These are phyloP conservation scores for Clarireedia paspali DNA, from an alignment of 2,329 filamentous ascomycete genomes.

Conservation along the genomic window DNA sequence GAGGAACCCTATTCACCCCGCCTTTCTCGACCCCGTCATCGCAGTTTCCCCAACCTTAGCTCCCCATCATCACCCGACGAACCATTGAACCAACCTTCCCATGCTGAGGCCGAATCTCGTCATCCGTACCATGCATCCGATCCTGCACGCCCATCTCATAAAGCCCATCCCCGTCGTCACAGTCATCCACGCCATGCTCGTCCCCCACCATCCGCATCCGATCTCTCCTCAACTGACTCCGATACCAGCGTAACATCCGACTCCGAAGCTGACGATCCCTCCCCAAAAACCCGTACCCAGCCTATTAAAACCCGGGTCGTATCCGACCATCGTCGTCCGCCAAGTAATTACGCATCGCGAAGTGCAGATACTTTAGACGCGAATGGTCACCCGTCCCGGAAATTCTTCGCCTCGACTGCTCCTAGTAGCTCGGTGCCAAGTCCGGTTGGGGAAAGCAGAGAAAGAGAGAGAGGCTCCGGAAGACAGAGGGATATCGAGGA, in stretches of 20 bases:
- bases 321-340: neutral
- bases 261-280: slow-evolving; percentile 4
- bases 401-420: slow-evolving; percentile 3
- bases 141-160: slow-evolving; percentile 13
- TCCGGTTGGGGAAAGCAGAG: slow-evolving; percentile 8
- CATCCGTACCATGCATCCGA: neutral
- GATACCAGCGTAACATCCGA: neutral
- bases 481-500: slow-evolving; percentile 24
- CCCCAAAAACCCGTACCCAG: neutral
- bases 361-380: neutral
- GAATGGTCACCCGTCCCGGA: neutral
- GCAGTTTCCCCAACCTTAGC: slow-evolving; percentile 24
- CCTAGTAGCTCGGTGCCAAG: slow-evolving; percentile 1
- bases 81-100: slow-evolving; percentile 24
- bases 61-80: slow-evolving; percentile 16
- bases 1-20: slow-evolving; percentile 29
- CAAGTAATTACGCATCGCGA: neutral
- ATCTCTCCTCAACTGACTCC: neutral
- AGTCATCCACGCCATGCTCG: slow-evolving; percentile 38
- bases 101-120: slow-evolving; percentile 10
- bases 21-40: slow-evolving; percentile 17
- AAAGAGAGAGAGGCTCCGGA: slow-evolving; percentile 19
- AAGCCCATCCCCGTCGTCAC: slow-evolving; percentile 34
- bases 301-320: neutral
- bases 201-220: neutral